Conservation (phyloP, 345 rosid genomes). For the Dipteronia sinensis region DNA sequence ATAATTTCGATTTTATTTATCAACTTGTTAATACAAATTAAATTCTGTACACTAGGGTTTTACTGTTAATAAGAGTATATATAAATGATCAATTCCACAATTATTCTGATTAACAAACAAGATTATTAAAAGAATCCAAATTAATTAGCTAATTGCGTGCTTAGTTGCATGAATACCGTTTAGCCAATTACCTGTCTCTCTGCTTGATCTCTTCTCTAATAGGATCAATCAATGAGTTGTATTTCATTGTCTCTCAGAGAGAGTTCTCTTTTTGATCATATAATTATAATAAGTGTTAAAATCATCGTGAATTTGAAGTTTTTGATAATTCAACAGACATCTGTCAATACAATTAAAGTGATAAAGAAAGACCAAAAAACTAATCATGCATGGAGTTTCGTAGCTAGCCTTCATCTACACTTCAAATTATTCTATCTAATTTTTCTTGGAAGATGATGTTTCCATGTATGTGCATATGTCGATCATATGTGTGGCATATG, state of each 20-base stretch:
- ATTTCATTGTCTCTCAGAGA: background rate
- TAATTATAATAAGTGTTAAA: background rate
- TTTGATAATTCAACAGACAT: slow-evolving; percentile 1
- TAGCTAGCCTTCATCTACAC: background rate
- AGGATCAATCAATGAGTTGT: background rate
- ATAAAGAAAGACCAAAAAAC: background rate
- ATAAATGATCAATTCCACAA: background rate
- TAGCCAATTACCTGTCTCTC: slow-evolving; percentile 3
- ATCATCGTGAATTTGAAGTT: background rate
- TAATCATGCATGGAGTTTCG: background rate
- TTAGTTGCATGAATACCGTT: background rate
- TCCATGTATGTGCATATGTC: background rate
- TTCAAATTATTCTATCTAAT: background rate
- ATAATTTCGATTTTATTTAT: too few relatives aligned
- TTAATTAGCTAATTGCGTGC: background rate
- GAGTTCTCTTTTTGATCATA: background rate
- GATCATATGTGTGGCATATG: background rate
- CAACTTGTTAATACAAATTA: too few relatives aligned
- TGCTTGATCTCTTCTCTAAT: background rate
- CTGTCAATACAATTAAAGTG: background rate
- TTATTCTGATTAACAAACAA: background rate
- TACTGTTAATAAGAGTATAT: background rate
- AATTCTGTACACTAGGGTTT: background rate
- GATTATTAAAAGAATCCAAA: background rate
- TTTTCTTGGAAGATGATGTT: background rate